Conservation (phyloP, 805 yeast genomes). For the Pichia ethanolica region DNA sequence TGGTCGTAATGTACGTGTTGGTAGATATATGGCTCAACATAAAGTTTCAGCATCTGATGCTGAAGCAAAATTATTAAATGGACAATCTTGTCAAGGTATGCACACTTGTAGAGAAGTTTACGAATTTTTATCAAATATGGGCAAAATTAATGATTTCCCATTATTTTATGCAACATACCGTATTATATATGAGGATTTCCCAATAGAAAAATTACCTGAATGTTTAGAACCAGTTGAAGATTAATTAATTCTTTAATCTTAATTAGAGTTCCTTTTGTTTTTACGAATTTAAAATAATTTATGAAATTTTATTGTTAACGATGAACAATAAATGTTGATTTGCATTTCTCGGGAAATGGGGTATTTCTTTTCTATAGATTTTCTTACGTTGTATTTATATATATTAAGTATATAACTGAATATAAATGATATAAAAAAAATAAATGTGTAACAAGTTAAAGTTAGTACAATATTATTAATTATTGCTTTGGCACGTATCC, state of each 20-base stretch:
- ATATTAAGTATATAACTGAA: too few relatives aligned
- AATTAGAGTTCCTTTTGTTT: too few relatives aligned
- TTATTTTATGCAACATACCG: conserved; percentile 72
- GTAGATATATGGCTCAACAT: conserved; percentile 73
- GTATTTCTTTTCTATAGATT: not conserved
- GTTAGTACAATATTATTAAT: too few relatives aligned
- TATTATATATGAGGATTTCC: conserved; percentile 67
- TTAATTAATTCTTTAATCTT: too few relatives aligned
- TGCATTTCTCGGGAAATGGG: not conserved
- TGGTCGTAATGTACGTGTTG: conserved; percentile 94
- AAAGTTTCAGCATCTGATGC: conserved; percentile 72
- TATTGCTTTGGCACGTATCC: too few relatives aligned
- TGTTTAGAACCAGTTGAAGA: conserved; percentile 42
- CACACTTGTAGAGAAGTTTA: conserved; percentile 88
- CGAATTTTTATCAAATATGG: conserved; percentile 57
- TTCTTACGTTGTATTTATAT: not conserved
- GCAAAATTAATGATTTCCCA: conserved; percentile 67
- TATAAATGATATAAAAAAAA: too few relatives aligned
- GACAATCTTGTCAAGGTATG: conserved; percentile 95
- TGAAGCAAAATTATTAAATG: conserved; percentile 81
- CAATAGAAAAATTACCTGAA: conserved; percentile 69
- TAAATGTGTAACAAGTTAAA: too few relatives aligned
- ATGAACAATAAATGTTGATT: not conserved
- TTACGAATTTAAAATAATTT: not conserved
- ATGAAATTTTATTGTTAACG: too few relatives aligned